A percentile compares a stretch with the other conserved stretches of the same genome.
Conservation (phyloP, 2,329 filamentous ascomycete genomes). For the Neofusicoccum umdonicola region DNA sequence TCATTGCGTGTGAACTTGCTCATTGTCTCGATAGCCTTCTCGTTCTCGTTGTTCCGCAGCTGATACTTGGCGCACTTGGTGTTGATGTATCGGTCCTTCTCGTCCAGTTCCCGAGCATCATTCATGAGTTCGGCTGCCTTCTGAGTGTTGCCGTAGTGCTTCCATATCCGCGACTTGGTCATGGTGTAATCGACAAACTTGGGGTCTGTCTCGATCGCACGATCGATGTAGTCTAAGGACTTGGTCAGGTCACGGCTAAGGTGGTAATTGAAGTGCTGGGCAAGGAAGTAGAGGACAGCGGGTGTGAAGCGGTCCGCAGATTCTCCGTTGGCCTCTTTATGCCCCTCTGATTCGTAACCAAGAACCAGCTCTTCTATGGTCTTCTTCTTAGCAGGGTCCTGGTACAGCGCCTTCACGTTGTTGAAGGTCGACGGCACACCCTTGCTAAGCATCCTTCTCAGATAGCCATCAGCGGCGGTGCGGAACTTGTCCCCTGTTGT, state of each 20-base stretch:
- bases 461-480: slow-evolving; percentile 72
- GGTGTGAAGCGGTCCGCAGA: slow-evolving; percentile 63
- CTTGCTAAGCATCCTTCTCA: slow-evolving; percentile 82
- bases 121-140: slow-evolving; percentile 89
- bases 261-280: slow-evolving; percentile 94
- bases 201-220: slow-evolving; percentile 74
- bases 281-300: slow-evolving; percentile 86
- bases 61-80: slow-evolving; percentile 97
- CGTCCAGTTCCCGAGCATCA: slow-evolving; percentile 77
- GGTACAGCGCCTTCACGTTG: slow-evolving; percentile 92
- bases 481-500: slow-evolving; percentile 71
- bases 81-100: slow-evolving; percentile 95
- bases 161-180: slow-evolving; percentile 92
- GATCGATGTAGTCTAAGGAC: slow-evolving; percentile 78
- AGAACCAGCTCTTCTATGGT: slow-evolving; percentile 73
- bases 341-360: slow-evolving; percentile 66
- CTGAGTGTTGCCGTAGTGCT: slow-evolving; percentile 76
- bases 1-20: slow-evolving; percentile 93
- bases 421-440: slow-evolving; percentile 95
- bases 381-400: slow-evolving; percentile 73
- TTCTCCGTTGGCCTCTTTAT: slow-evolving; percentile 47
- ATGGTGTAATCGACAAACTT: slow-evolving; percentile 88
- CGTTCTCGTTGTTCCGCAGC: slow-evolving; percentile 86
- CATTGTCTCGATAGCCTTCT: slow-evolving; percentile 81
- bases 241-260: slow-evolving; percentile 79